A percentile compares a stretch with the other conserved stretches of the same genome.
Evolutionary conservation across 2,329 filamentous ascomycete genomes (phyloP).

Genomic region (Anisogramma anomala): DNA sequence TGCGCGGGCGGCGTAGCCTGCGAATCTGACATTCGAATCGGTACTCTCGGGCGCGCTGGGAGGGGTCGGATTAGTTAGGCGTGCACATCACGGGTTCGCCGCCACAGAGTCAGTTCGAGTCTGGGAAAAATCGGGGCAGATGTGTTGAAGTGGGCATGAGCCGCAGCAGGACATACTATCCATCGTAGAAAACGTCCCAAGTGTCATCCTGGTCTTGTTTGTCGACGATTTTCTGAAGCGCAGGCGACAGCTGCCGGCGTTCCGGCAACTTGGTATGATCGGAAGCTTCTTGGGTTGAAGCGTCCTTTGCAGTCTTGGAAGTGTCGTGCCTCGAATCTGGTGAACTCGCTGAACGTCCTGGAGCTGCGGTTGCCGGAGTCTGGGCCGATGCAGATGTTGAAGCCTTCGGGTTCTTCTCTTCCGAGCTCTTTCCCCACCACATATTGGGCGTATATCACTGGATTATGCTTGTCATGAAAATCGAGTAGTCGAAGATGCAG

Average conservation of each 20-base stretch:
- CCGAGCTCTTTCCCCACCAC: slow-evolving; percentile 30
- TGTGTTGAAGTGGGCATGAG: slow-evolving; percentile 6
- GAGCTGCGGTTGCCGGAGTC: slow-evolving; percentile 16
- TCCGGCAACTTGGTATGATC: slow-evolving; percentile 37
- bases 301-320: slow-evolving; percentile 13
- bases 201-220: slow-evolving; percentile 53
- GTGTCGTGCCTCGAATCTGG: slow-evolving; percentile 9
- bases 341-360: slow-evolving; percentile 2
- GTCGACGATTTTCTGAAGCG: slow-evolving; percentile 47
- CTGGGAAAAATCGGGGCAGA: not conserved
- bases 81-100: not conserved
- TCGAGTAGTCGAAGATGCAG: not conserved
- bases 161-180: slow-evolving; percentile 47
- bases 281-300: slow-evolving; percentile 20
- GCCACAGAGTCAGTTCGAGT: no score
- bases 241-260: slow-evolving; percentile 39
- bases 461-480: not conserved
- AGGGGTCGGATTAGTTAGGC: not conserved
- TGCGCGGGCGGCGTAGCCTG: slow-evolving; percentile 76
- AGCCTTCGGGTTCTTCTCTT: slow-evolving; percentile 19
- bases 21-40: slow-evolving; percentile 77
- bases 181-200: slow-evolving; percentile 65
- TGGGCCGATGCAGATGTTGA: slow-evolving; percentile 9
- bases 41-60: slow-evolving; percentile 68
- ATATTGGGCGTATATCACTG: slow-evolving; percentile 17